phyloP scores from a whole-genome alignment of 2,329 filamentous ascomycete genomes.

The Dryadomyces quercus-mongolicae region DNA sequence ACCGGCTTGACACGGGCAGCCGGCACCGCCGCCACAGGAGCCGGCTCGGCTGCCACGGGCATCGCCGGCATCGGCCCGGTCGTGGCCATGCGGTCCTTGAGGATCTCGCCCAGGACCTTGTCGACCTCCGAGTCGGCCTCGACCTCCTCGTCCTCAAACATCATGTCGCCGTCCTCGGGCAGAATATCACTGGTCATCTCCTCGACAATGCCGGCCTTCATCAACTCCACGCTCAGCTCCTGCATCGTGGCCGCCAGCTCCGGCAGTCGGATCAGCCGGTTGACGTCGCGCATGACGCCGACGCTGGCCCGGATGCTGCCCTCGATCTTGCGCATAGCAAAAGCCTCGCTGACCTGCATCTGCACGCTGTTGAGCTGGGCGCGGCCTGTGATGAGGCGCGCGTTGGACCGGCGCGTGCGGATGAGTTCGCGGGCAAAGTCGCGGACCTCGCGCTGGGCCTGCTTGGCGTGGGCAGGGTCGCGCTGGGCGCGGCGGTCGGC shows the following conservation, averaged over 20 bases:
- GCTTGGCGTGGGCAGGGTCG: slow-evolving; percentile 65
- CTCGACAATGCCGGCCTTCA: slow-evolving; percentile 93
- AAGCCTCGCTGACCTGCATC: slow-evolving; percentile 97
- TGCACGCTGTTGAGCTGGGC: slow-evolving; percentile 86
- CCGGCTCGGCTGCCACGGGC: slow-evolving; percentile 38
- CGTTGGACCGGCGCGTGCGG: slow-evolving; percentile 62
- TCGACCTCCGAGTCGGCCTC: slow-evolving; percentile 75
- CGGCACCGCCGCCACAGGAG: slow-evolving; percentile 33
- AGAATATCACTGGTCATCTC: slow-evolving; percentile 88
- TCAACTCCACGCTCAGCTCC: slow-evolving; percentile 73
- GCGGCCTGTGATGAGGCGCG: slow-evolving; percentile 71
- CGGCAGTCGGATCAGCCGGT: slow-evolving; percentile 69
- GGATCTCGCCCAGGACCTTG: slow-evolving; percentile 80
- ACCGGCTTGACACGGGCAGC: slow-evolving; percentile 31
- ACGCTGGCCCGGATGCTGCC: slow-evolving; percentile 77
- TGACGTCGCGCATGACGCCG: slow-evolving; percentile 95
- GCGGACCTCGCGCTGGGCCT: slow-evolving; percentile 72
- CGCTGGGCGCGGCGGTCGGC: slow-evolving; percentile 71
- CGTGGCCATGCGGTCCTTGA: slow-evolving; percentile 70
- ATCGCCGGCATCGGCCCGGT: slow-evolving; percentile 41
- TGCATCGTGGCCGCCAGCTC: slow-evolving; percentile 84
- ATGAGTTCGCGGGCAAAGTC: slow-evolving; percentile 83
- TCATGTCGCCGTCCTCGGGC: slow-evolving; percentile 54
- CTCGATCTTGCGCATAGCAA: slow-evolving; percentile 90
- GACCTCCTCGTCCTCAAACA: slow-evolving; percentile 62